Conservation (phyloP, 73 alveolate species). For the Tetrahymena malaccensis region DNA sequence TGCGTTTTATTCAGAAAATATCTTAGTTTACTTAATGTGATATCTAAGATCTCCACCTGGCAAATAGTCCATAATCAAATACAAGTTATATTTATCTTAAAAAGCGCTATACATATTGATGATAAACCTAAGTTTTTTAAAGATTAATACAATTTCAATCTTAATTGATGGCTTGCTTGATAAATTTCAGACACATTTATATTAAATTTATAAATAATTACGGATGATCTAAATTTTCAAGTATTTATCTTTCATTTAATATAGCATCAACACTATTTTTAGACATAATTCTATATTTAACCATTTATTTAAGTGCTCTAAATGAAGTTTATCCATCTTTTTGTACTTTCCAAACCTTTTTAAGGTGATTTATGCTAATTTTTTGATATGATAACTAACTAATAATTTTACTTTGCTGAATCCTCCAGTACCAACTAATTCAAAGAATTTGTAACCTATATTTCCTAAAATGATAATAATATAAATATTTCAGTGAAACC, state of each 20-base stretch:
- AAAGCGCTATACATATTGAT: conserved; percentile 53
- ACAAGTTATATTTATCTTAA: conserved; percentile 44
- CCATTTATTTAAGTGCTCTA: background rate
- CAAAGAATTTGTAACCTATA: background rate
- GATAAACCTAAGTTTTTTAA: conserved; percentile 39
- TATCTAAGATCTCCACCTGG: conserved; percentile 58
- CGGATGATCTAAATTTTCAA: conserved; percentile 21
- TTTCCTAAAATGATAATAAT: background rate
- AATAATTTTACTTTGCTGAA: background rate
- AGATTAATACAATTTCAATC: background rate
- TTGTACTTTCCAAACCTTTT: background rate
- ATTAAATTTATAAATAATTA: background rate
- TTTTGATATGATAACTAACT: background rate
- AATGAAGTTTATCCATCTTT: background rate
- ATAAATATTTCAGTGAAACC: too few relatives aligned
- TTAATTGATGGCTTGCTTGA: background rate
- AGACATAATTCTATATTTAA: conserved; percentile 29
- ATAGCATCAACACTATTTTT: conserved; percentile 35
- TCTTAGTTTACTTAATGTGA: conserved; percentile 27
- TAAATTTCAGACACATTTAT: background rate
- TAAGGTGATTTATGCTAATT: background rate
- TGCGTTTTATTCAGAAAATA: conserved; percentile 59
- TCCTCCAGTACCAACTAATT: background rate
- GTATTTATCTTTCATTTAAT: conserved; percentile 36
- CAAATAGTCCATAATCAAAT: conserved; percentile 41